A percentile compares a stretch with the other conserved stretches of the same genome.
phyloP scores from a whole-genome alignment of 495 filamentous ascomycete species.

The Echria macrotheca region DNA sequence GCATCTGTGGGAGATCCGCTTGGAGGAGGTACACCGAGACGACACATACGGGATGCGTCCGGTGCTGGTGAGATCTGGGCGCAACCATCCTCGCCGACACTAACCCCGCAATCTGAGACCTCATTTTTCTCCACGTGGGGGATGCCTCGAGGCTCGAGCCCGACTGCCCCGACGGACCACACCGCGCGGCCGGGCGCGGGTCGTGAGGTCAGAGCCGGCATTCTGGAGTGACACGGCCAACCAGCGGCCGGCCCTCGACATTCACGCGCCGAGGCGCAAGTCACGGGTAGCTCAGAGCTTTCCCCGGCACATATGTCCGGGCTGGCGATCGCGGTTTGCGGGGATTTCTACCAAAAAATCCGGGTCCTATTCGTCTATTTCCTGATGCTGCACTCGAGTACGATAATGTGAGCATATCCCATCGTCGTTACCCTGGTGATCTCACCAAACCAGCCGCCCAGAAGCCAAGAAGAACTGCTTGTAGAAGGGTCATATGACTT shows the following conservation, averaged over 20 bases:
- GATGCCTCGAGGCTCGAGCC: neutral
- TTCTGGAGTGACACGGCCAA: neutral
- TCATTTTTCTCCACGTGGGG: constrained; percentile 1
- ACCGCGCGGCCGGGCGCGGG: neutral
- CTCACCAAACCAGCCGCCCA: too few relatives aligned
- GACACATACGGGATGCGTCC: neutral
- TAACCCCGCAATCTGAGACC: neutral
- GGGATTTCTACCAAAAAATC: too few relatives aligned
- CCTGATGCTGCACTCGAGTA: too few relatives aligned
- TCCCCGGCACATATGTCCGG: neutral
- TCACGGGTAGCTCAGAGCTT: constrained; percentile 3
- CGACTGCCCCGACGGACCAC: neutral
- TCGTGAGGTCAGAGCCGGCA: neutral
- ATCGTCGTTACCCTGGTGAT: too few relatives aligned
- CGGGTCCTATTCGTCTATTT: too few relatives aligned
- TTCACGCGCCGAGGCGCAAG: constrained; percentile 1
- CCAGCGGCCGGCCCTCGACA: neutral
- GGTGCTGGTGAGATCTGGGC: neutral
- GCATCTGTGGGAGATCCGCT: constrained; percentile 12
- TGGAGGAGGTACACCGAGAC: neutral
- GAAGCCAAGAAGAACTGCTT: too few relatives aligned
- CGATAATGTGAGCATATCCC: too few relatives aligned
- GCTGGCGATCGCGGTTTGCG: neutral
- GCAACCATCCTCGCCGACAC: too few relatives aligned
- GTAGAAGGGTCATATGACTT: neutral